Base-by-base conservation (phyloP, 441 rosid species). In the Gossypium lobatum region DNA sequence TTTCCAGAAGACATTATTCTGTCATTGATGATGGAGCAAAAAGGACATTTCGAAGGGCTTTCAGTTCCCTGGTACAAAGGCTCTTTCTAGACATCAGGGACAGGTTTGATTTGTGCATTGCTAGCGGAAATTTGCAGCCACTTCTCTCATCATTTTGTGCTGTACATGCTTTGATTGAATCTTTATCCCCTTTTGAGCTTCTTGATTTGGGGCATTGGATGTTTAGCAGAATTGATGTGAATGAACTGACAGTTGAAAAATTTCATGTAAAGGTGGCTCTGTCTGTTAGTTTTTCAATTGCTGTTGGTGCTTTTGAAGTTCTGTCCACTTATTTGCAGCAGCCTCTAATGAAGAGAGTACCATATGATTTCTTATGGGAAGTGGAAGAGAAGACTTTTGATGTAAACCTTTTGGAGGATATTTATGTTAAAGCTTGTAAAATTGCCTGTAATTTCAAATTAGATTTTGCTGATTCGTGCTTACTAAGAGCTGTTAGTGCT, bases 121-220 rank as follows among this genome's bases (percentile, higher is more conserved):
- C 74, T 67, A 77, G 81, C 74, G 87, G 83, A 72, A 82, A 78
- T 76, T 78, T 83, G 42, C 64, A 71, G 71, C 75, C 86, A 45
- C 83, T 91, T 75, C 84, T 87, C 71, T 92, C 86, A 77, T 74
- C 81, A 73, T 82, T 87, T 83, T 83, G 84, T 76, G 77, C 88
- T 58, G 66, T 91, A 71, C 89, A 85, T 83, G 68, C 85, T 81
- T 75, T 95, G 79, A 71, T 80, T 75, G 82, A 76, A 70, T 86
- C 83, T 77, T 73, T 86, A 65, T 88, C 97, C 66, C 99, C 98
- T 25, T 83, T 88, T 65, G 78, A 88, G 77, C 86, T 92, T 75
- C 86, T 95, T 78, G 77, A 87, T 72, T 74, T 91, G 50, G 93
- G 79, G 37, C 78, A 76, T 70, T 92, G 85, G 86, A 79, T 92